A percentile compares a stretch with the other conserved stretches of the same genome.
Evolutionary conservation across 306 rosid species (phyloP).

Genomic region (Datisca glomerata): DNA sequence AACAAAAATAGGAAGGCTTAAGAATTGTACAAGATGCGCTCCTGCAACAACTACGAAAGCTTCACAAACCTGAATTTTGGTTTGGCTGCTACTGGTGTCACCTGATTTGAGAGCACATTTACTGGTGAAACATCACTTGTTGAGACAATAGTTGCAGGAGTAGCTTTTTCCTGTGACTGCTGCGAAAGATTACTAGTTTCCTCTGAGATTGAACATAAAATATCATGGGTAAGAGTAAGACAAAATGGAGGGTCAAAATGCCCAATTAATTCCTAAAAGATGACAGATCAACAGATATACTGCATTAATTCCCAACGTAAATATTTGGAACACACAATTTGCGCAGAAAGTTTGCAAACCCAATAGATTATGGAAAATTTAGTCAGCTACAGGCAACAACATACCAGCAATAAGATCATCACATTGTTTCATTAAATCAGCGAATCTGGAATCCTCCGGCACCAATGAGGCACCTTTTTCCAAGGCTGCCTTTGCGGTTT

Average conservation of each 20-base stretch:
- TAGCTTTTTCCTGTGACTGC: conserved; percentile 18
- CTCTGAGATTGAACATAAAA: conserved; percentile 43
- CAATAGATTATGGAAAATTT: conserved; percentile 4
- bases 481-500: conserved; percentile 76
- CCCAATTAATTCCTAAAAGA: no score
- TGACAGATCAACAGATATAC: no score
- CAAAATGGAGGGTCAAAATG: no score
- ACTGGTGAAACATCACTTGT: conserved; percentile 23
- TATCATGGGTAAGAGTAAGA: no score
- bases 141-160: conserved; percentile 12
- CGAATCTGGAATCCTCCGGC: conserved; percentile 40
- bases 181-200: conserved; percentile 30
- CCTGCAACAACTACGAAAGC: conserved; percentile 1
- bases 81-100: conserved; percentile 25
- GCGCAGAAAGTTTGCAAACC: neutral
- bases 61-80: conserved; percentile 61
- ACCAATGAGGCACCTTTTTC: conserved; percentile 56
- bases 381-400: conserved; percentile 4
- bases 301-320: no score
- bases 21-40: neutral
- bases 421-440: conserved; percentile 49
- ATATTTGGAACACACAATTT: no score
- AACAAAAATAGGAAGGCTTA: neutral
- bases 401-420: conserved; percentile 56
- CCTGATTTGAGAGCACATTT: conserved; percentile 15